Base-by-base conservation (phyloP, 805 yeast genomes). In the Saccharomyces paradoxus region DNA sequence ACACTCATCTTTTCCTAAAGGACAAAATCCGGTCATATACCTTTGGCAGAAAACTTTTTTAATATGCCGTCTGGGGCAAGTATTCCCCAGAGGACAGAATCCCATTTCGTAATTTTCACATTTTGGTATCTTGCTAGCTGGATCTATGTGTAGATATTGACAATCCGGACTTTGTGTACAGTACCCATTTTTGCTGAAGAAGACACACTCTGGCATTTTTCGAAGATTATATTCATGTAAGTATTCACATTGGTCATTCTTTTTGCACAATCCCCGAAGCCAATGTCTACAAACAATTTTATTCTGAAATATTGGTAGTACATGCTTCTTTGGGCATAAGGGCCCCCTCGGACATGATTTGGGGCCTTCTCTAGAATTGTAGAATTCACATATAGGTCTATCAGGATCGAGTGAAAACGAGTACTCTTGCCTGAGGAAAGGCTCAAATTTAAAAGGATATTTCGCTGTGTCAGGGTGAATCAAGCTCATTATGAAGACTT, bases 201-300 rank as follows among this genome's bases (percentile, higher is more conserved):
- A 88, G 26, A 89, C 80, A 70, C 99, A 94, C 70, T 94, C 99
- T 2, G 98, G 98, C 96, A 94, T 92, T 71, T 88, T 89, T 56
- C 96, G 78, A 62, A 94, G 73, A 66, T 94, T 92, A 66, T 91
- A 91, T 68, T 94, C 99, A 71, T 94, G 99, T 48, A 94, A 73
- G 64, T 89, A 94, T 74, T 94, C 99, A 71, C 99, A 94, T 60
- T 88, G 89, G 62, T 90, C 96, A 51, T 95, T 96, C 75, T 92
- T 92, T 73, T 94, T 94, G 72, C 99, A 94, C 37, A 94, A 79
- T 0, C 99, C 99, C 60, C 97, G 81, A 37, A 94, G 80, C 99
- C 99, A 94, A 75, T 94, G 97, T 77, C 94, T 92, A 70, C 99
- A 94, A 4, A 94, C 99, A 53, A 94, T 89, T 68, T 86, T 85